Base-by-base conservation (phyloP, 2,329 filamentous ascomycete species). In the Cercospora sp. region DNA sequence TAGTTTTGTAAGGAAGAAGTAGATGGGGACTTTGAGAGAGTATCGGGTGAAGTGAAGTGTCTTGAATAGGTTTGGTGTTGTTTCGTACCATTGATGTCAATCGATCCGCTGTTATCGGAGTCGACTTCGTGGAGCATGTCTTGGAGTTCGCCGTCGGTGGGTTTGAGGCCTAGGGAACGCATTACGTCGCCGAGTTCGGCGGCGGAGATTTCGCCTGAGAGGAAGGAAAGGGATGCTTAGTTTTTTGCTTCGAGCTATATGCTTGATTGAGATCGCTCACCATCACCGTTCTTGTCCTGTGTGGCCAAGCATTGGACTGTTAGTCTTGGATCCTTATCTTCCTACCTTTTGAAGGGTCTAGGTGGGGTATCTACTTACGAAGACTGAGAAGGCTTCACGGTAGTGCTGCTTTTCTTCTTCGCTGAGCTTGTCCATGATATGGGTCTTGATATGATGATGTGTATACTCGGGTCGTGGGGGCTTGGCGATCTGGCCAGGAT, bases 61-160 rank as follows among this genome's bases (percentile, higher is more conserved):
- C n/a, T n/a, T n/a, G n/a, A n/a, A n/a, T n/a, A n/a, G n/a, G n/a
- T n/a, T n/a, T n/a, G n/a, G n/a, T n/a, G n/a, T n/a, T n/a, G n/a
- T n/a, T n/a, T n/a, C n/a, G n/a, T 67, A 67, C 68, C 68, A 49
- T 69, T 64, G 24, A 71, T 65, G 28, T 71, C 69, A 24, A 71
- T 69, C 12, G 66, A 63, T 16, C 69, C 69, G 43, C 64, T 67
- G 58, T 67, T 64, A 32, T 71, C 69, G 7, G 63, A 64, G 37
- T 71, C 69, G 58, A 71, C 69, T 65, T 71, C 69, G 45, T 67
- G 61, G 16, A 71, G 55, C 69, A 71, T 69, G 43, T 71, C 69
- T 58, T 69, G 65, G 10, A 71, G 62, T 45, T 71, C 69, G 28
- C 62, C 53, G 10, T 71, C 69, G 21, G 64, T 71, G 24, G 69